Evolutionary conservation across 2,329 filamentous ascomycete genomes (phyloP).

Genomic region (Mollisiaceae sp.): DNA sequence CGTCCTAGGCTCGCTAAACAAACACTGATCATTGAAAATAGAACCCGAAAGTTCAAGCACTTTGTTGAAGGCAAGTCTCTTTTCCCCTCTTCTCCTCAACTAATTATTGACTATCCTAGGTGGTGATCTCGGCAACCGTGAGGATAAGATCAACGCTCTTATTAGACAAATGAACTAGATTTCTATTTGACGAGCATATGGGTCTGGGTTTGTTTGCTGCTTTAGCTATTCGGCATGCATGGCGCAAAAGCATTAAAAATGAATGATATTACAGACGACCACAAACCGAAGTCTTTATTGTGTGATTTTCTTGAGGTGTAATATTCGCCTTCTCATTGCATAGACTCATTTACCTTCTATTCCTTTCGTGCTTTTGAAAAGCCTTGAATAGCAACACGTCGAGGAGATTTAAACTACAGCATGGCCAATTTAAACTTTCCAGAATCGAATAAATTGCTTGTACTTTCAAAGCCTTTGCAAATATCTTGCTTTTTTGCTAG

Average conservation of each 20-base stretch:
- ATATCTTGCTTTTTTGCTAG: no score
- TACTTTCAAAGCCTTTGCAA: no score
- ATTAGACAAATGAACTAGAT: conserved; percentile 94
- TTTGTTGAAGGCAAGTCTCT: conserved; percentile 48
- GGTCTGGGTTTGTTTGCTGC: conserved; percentile 19
- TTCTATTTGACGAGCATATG: conserved; percentile 18
- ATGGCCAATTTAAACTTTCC: no score
- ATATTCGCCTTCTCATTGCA: background rate
- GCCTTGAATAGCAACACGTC: no score
- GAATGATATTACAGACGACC: conserved; percentile 26
- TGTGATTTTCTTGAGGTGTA: background rate
- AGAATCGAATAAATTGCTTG: no score
- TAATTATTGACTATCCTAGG: conserved; percentile 42
- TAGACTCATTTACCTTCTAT: background rate
- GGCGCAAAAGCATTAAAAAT: conserved; percentile 28
- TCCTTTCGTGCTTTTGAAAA: no score
- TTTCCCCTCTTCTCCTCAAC: no score
- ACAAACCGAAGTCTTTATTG: background rate
- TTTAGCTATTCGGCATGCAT: conserved; percentile 25
- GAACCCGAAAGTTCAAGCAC: conserved; percentile 55
- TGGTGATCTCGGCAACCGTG: conserved; percentile 81
- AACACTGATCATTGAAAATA: background rate
- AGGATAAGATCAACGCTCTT: conserved; percentile 43
- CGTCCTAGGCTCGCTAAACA: conserved; percentile 48
- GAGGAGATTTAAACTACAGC: no score